Percentiles rank a stretch among this genome's conserved stretches.
These are phyloP conservation scores for Botrytis aclada DNA, from an alignment of 2,329 filamentous ascomycete species.

Conservation along the genomic window DNA sequence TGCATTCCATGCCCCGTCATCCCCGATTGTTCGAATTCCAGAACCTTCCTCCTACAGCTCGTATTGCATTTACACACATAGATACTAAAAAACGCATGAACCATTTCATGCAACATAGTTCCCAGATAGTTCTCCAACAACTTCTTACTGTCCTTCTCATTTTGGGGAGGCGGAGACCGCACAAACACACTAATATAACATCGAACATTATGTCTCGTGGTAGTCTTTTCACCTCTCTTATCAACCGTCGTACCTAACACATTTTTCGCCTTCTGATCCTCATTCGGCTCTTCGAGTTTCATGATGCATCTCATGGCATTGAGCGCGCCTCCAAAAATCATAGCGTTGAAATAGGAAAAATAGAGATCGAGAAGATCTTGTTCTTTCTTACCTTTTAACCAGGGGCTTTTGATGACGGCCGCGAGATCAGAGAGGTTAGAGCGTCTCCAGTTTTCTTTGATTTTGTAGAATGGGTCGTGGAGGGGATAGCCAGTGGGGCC, in stretches of 20 bases:
- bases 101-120: constrained; percentile 18
- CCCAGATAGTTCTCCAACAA: constrained; percentile 13
- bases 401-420: background rate
- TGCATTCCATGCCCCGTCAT: constrained; percentile 9
- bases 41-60: background rate
- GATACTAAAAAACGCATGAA: constrained; percentile 19
- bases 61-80: constrained; percentile 17
- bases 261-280: background rate
- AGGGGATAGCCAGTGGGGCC: background rate
- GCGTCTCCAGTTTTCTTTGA: constrained; percentile 12
- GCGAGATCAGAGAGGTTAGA: background rate
- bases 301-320: constrained; percentile 11
- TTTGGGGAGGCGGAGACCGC: background rate
- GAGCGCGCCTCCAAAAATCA: constrained; percentile 15
- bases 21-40: constrained; percentile 8
- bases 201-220: background rate
- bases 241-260: constrained; percentile 16
- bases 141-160: background rate
- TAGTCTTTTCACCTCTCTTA: background rate
- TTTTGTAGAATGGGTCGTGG: constrained; percentile 1
- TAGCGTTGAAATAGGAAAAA: constrained; percentile 14
- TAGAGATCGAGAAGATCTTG: constrained; percentile 12
- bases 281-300: constrained; percentile 2
- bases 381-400: constrained; percentile 8
- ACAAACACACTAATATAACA: constrained; percentile 5